Conservation (phyloP, 768 basidiomycete species). For the Boletellus ananiceps region DNA sequence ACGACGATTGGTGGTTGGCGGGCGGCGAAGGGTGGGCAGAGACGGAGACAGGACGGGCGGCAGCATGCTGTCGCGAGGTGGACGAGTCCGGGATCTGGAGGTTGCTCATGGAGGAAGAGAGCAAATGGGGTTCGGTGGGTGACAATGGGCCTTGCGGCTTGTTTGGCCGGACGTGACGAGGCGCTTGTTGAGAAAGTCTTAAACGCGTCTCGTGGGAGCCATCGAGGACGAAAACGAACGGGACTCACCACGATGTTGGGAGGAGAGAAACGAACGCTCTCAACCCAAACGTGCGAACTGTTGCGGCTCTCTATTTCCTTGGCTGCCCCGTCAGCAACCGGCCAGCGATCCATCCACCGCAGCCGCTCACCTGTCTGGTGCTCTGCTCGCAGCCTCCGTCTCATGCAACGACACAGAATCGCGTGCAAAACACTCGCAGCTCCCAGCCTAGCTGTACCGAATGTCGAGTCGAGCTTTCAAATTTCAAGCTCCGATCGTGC, state of each 20-base stretch:
- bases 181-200: too few species aligned
- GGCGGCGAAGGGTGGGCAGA: constrained; percentile 48
- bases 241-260: constrained; percentile 15
- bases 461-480: constrained; percentile 15
- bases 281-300: constrained; percentile 27
- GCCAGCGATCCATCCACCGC: neutral
- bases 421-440: neutral
- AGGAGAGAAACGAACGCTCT: constrained; percentile 13
- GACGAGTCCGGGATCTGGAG: constrained; percentile 48
- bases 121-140: too few species aligned
- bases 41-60: constrained; percentile 56
- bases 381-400: neutral
- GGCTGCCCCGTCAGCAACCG: constrained; percentile 4
- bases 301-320: constrained; percentile 16
- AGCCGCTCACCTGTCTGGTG: constrained; percentile 7
- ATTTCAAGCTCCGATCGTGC: constrained; percentile 13
- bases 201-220: too few species aligned
- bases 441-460: neutral
- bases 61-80: constrained; percentile 40
- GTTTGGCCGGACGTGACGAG: too few species aligned
- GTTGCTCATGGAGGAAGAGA: constrained; percentile 22
- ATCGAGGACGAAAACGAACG: neutral
- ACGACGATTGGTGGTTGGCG: constrained; percentile 36
- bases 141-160: too few species aligned
- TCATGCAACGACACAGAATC: neutral